These are phyloP conservation scores for Ehretia macrophylla DNA, from an alignment of 257 asterid genomes.

Conservation along the genomic window DNA sequence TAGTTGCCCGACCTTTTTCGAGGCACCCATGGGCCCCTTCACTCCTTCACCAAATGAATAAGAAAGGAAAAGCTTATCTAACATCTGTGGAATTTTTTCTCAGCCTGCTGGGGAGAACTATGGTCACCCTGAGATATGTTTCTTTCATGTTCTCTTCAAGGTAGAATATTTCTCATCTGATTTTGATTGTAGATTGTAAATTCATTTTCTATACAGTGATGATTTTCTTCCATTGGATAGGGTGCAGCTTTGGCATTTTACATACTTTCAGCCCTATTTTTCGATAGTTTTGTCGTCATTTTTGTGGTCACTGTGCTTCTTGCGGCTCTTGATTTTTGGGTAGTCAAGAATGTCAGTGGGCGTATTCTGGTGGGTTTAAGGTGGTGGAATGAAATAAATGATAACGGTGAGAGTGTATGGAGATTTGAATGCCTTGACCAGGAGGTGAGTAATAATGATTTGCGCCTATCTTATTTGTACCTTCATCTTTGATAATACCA, in stretches of 20 bases:
- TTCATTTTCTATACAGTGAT: neutral
- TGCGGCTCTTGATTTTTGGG: conserved; percentile 98
- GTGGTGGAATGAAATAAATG: conserved; percentile 98
- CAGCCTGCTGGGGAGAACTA: conserved; percentile 90
- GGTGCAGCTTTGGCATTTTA: conserved; percentile 93
- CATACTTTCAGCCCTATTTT: conserved; percentile 84
- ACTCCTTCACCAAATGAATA: too few relatives aligned
- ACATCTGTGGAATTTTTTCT: neutral
- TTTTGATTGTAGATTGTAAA: neutral
- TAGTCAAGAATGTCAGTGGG: conserved; percentile 95
- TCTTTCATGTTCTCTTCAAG: conserved; percentile 95
- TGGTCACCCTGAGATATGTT: conserved; percentile 84
- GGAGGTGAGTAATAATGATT: conserved; percentile 38
- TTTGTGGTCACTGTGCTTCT: conserved; percentile 89
- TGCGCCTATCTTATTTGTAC: neutral
- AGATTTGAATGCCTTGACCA: conserved; percentile 83
- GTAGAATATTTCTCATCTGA: conserved; percentile 15
- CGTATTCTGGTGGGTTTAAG: conserved; percentile 94
- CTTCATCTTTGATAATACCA: neutral
- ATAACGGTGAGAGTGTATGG: conserved; percentile 91
- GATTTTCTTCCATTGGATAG: conserved; percentile 35
- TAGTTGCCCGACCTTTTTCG: too few relatives aligned
- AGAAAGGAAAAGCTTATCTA: neutral
- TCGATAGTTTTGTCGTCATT: conserved; percentile 82
- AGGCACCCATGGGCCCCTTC: too few relatives aligned